Base-by-base conservation (phyloP, 2,329 filamentous ascomycete genomes). In the Xylaria multiplex region DNA sequence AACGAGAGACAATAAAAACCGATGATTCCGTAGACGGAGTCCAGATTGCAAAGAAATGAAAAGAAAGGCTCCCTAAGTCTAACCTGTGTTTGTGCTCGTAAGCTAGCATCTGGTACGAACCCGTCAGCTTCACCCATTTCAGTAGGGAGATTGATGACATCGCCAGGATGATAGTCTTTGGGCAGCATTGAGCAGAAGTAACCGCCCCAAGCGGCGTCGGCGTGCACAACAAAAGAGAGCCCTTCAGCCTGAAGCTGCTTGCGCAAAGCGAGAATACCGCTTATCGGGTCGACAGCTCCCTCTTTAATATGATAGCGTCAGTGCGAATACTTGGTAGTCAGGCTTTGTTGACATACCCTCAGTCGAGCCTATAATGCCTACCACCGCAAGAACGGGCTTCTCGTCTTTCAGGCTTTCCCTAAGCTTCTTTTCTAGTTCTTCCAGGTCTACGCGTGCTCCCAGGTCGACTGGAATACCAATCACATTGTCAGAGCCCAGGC, bases 201-300 rank as follows among this genome's bases (percentile, higher is more conserved):
- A 0, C 83, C 83, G 19, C 83, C 82, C 83, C 83, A 85, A 0
- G 82, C 82, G 0, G 81, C 83, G 65, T 84, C 83, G 1, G 76
- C 80, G 58, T 84, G 83, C 7, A 85, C 74, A 0, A 82, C 62
- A 57, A 84, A 84, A 0, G 81, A 83, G 0, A 84, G 70, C 0
- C 82, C 82, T 19, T 76, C 64, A 2, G 73, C 72, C 67, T 83
- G 80, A 55, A 80, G 80, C 22, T 77, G 70, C n/a, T 78, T 73
- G 3, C 82, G 79, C 5, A 84, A 69, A 0, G 72, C 68, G 2
- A 84, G 54, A 19, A 84, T 79, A 0, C 76, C 68, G 0, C 70
- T 69, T 0, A 84, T 69, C 1, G 76, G 74, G 62, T 85, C 83
- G 1, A 82, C 81, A 0, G 80, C 80, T 0, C 83, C 82, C 70